A percentile compares a stretch with the other conserved stretches of the same genome.
Conservation (phyloP, 1,284 basidiomycete species). For the Apiotrichum veenhuisii region DNA sequence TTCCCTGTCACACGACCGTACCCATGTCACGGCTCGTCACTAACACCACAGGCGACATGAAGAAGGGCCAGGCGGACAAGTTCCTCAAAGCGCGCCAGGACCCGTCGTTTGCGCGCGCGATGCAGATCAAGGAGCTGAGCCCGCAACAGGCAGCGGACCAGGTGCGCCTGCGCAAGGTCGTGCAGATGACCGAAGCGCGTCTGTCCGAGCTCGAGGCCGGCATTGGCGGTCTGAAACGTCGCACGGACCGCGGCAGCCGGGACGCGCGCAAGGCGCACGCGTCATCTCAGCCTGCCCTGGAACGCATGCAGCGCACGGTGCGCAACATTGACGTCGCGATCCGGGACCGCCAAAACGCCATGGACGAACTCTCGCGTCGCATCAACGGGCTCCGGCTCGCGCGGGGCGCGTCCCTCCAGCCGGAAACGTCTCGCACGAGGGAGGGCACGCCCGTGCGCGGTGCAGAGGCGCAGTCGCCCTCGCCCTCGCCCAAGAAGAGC, state of each 20-base stretch:
- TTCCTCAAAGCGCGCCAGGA: slow-evolving; percentile 53
- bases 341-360: slow-evolving; percentile 44
- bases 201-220: slow-evolving; percentile 47
- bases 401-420: neutral
- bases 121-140: slow-evolving; percentile 53
- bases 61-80: slow-evolving; percentile 50
- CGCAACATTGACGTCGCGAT: slow-evolving; percentile 52
- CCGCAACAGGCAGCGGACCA: slow-evolving; percentile 55
- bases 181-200: slow-evolving; percentile 46
- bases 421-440: slow-evolving; percentile 6
- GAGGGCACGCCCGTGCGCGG: slow-evolving; percentile 2
- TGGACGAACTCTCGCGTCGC: slow-evolving; percentile 51
- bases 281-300: slow-evolving; percentile 39
- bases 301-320: slow-evolving; percentile 52
- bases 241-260: slow-evolving; percentile 11
- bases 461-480: neutral
- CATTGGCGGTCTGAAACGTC: slow-evolving; percentile 38
- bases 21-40: neutral
- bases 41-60: slow-evolving; percentile 47
- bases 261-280: slow-evolving; percentile 7
- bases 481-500: neutral
- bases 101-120: slow-evolving; percentile 51
- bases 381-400: slow-evolving; percentile 41
- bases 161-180: slow-evolving; percentile 47
- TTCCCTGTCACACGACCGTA: neutral